Conservation (phyloP, 2,329 filamentous ascomycete species). For the Aspergillus eucalypticola region DNA sequence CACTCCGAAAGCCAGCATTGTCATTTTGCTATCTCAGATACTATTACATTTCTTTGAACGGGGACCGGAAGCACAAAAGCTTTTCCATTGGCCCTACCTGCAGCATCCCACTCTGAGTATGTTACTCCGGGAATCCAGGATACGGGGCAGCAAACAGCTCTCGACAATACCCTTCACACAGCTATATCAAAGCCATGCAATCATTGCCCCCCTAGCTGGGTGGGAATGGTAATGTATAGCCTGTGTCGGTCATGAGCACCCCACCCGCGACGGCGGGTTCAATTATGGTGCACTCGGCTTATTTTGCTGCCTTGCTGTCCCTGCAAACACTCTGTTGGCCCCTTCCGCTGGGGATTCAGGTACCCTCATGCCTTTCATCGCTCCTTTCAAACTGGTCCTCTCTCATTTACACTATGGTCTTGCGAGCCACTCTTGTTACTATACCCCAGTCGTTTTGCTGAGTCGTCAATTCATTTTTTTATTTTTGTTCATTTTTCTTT, state of each 20-base stretch:
- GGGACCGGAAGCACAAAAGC: constrained; percentile 4
- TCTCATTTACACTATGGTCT: neutral
- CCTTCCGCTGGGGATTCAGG: neutral
- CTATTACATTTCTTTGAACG: neutral
- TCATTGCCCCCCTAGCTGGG: neutral
- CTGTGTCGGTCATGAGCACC: neutral
- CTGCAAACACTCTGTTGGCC: neutral
- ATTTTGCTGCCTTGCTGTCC: neutral
- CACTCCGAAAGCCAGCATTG: constrained; percentile 5
- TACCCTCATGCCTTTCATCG: neutral
- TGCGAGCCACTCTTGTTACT: constrained; percentile 8
- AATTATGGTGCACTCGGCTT: neutral
- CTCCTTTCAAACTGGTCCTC: neutral
- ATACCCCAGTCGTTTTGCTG: constrained; percentile 15
- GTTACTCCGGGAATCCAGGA: neutral
- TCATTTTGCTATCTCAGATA: neutral
- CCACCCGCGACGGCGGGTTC: neutral
- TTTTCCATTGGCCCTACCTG: neutral
- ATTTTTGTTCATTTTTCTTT: too few species aligned
- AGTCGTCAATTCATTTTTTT: neutral
- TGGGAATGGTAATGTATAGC: neutral
- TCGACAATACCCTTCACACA: neutral
- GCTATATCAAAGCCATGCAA: neutral
- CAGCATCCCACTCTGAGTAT: neutral
- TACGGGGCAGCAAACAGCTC: neutral